Conservation (phyloP, 495 filamentous ascomycete genomes). For the Aspergillus carlsbadensis region DNA sequence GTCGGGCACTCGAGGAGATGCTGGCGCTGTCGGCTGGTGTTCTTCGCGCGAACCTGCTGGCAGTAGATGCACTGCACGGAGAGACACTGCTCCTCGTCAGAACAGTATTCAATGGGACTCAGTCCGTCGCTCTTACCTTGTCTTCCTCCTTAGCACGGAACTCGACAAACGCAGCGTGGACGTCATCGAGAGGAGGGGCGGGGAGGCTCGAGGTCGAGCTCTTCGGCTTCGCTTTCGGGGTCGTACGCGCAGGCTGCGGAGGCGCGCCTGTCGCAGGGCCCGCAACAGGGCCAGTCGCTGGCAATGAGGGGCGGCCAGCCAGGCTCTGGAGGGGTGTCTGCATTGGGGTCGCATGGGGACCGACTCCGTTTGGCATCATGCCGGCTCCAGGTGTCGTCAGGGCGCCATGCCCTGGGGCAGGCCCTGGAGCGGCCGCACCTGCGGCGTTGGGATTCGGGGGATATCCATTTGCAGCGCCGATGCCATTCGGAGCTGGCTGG, state of each 20-base stretch:
- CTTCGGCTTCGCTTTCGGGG: constrained; percentile 46
- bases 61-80: constrained; percentile 60
- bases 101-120: background rate
- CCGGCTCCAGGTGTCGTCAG: constrained; percentile 40
- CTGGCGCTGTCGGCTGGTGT: constrained; percentile 55
- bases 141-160: constrained; percentile 59
- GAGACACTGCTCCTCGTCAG: constrained; percentile 40
- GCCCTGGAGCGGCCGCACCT: constrained; percentile 33
- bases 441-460: constrained; percentile 46
- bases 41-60: constrained; percentile 57
- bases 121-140: constrained; percentile 41
- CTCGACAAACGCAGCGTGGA: constrained; percentile 56
- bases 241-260: constrained; percentile 34
- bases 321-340: constrained; percentile 44
- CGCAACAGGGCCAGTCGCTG: constrained; percentile 34
- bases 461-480: constrained; percentile 45
- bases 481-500: constrained; percentile 42
- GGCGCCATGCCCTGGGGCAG: constrained; percentile 29
- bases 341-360: constrained; percentile 44
- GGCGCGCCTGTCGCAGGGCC: constrained; percentile 31
- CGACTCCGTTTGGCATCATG: constrained; percentile 48
- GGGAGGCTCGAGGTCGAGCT: constrained; percentile 38
- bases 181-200: constrained; percentile 50
- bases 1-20: constrained; percentile 55
- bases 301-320: constrained; percentile 38